These are phyloP conservation scores for Rauvolfia tetraphylla DNA, from an alignment of 257 asterid species.

Conservation along the genomic window DNA sequence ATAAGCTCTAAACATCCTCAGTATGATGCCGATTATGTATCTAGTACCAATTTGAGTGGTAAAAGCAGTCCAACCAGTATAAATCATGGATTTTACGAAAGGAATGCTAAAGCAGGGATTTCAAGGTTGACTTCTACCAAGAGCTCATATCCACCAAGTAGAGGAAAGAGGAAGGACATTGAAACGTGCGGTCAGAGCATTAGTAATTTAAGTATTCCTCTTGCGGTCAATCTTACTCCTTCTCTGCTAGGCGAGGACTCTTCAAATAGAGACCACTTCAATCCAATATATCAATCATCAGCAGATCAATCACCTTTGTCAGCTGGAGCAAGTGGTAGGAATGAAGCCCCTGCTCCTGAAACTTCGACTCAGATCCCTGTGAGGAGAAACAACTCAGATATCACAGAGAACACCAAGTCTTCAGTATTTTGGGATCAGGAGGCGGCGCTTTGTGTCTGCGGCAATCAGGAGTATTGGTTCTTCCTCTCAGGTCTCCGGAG, in stretches of 20 bases:
- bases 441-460: conserved; percentile 68
- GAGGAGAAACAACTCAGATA: conserved; percentile 36
- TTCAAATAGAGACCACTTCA: conserved; percentile 53
- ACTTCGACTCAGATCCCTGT: conserved; percentile 19
- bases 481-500: conserved; percentile 47
- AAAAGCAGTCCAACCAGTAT: conserved; percentile 74
- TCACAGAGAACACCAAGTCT: conserved; percentile 39
- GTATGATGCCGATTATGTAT: conserved; percentile 51
- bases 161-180: conserved; percentile 68
- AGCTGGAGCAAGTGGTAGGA: conserved; percentile 26
- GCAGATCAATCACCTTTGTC: conserved; percentile 54
- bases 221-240: conserved; percentile 47
- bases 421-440: conserved; percentile 90
- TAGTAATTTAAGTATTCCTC: conserved; percentile 87
- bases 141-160: conserved; percentile 79
- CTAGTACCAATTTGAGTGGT: conserved; percentile 62
- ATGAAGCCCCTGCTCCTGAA: conserved; percentile 17
- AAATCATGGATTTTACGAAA: conserved; percentile 51
- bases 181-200: conserved; percentile 65
- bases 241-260: conserved; percentile 42
- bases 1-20: conserved; percentile 51
- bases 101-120: conserved; percentile 47
- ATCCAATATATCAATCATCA: conserved; percentile 59
- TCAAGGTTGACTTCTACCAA: conserved; percentile 57
- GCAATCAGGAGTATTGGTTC: conserved; percentile 46